phyloP scores from a whole-genome alignment of 228 moss, liverwort and hornwort species.

The Sphagnum magellanicum region DNA sequence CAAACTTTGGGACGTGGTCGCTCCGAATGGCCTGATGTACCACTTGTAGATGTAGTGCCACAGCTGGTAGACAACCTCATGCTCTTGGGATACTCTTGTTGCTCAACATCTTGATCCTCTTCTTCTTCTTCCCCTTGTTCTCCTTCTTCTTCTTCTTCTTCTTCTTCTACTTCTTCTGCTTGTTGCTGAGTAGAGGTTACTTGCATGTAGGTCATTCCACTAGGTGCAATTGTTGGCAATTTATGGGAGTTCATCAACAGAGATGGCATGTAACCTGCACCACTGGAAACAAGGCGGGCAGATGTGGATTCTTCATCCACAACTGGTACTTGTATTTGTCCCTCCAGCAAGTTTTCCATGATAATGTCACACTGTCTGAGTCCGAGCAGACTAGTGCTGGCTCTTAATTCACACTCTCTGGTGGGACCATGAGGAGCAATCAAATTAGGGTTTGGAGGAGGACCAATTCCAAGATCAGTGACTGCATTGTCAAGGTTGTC shows the following conservation, averaged over 20 bases:
- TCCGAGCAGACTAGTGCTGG: constrained; percentile 47
- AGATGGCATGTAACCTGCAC: constrained; percentile 81
- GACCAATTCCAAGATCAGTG: constrained; percentile 36
- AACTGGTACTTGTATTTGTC: constrained; percentile 25
- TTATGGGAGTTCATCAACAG: constrained; percentile 69
- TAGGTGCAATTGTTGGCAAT: constrained; percentile 24
- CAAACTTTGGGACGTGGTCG: constrained; percentile 73
- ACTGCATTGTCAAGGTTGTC: background rate
- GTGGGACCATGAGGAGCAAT: too few species aligned
- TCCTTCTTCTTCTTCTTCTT: too few species aligned
- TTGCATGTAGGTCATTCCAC: constrained; percentile 30
- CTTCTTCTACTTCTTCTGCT: constrained; percentile 18
- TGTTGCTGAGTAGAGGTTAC: constrained; percentile 23
- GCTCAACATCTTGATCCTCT: constrained; percentile 18
- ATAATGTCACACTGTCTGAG: constrained; percentile 41
- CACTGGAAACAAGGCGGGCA: constrained; percentile 60
- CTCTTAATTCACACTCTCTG: constrained; percentile 13
- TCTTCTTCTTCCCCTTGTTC: too few species aligned
- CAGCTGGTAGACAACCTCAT: constrained; percentile 83
- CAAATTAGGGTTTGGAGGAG: background rate
- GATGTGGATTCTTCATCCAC: constrained; percentile 96
- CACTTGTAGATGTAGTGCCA: constrained; percentile 90
- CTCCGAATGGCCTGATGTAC: constrained; percentile 71
- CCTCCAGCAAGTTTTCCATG: constrained; percentile 25
- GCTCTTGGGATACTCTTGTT: constrained; percentile 71